Percentiles rank a stretch among this genome's conserved stretches.
Conservation (phyloP, 1,284 basidiomycete genomes). For the Malassezia nana region DNA sequence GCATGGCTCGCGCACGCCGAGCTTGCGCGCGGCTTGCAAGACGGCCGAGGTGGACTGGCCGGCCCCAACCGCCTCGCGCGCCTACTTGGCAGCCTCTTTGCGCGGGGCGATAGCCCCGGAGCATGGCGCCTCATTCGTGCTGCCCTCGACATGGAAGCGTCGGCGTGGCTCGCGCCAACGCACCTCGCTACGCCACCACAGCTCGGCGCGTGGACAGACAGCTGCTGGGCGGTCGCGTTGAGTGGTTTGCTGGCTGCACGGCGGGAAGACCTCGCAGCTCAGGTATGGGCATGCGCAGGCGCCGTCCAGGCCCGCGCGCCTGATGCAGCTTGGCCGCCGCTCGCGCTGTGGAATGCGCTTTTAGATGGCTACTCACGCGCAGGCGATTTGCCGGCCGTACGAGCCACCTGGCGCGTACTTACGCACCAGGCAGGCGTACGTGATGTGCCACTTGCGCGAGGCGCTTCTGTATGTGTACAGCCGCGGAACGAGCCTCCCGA, state of each 20-base stretch:
- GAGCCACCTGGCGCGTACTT: slow-evolving; percentile 25
- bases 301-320: slow-evolving; percentile 11
- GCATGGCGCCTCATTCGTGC: slow-evolving; percentile 20
- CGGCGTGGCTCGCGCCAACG: slow-evolving; percentile 8
- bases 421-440: not conserved
- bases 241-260: slow-evolving; percentile 24
- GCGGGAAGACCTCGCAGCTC: slow-evolving; percentile 24
- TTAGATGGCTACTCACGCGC: slow-evolving; percentile 32
- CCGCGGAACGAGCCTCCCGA: slow-evolving; percentile 16
- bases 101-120: slow-evolving; percentile 18
- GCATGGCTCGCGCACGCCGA: slow-evolving; percentile 18
- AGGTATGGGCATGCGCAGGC: slow-evolving; percentile 21
- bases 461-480: not conserved
- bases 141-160: slow-evolving; percentile 22
- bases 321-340: slow-evolving; percentile 13
- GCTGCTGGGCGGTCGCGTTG: slow-evolving; percentile 29
- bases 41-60: slow-evolving; percentile 19
- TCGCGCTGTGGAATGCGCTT: slow-evolving; percentile 28
- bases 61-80: slow-evolving; percentile 28
- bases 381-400: slow-evolving; percentile 21
- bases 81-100: slow-evolving; percentile 27
- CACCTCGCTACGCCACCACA: not conserved
- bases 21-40: slow-evolving; percentile 28
- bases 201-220: slow-evolving; percentile 26
- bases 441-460: not conserved